phyloP scores from a whole-genome alignment of 164 flowering plant species.

The Echeveria elegans region DNA sequence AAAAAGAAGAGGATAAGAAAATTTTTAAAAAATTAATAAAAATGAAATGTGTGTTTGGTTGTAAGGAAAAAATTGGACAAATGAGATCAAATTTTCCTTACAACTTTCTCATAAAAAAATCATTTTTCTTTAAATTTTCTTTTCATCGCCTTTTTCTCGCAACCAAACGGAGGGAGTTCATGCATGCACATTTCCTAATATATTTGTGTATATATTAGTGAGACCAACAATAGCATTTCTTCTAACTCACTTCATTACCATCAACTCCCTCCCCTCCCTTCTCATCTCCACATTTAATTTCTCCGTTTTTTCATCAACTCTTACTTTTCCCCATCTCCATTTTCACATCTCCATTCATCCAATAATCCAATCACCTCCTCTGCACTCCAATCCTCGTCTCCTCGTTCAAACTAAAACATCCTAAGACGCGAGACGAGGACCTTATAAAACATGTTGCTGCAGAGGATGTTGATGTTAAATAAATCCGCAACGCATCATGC shows the following conservation, averaged over 20 bases:
- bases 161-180: too few relatives aligned
- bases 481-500: neutral
- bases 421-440: neutral
- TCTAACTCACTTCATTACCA: neutral
- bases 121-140: too few relatives aligned
- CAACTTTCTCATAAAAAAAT: too few relatives aligned
- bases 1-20: too few relatives aligned
- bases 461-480: neutral
- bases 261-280: neutral
- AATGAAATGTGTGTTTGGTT: too few relatives aligned
- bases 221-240: neutral
- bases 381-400: neutral
- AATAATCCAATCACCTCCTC: too few relatives aligned
- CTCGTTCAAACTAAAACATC: neutral
- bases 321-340: neutral
- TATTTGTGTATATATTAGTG: too few relatives aligned
- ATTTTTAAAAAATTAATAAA: too few relatives aligned
- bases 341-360: neutral
- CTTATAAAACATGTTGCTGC: neutral
- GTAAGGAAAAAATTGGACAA: too few relatives aligned
- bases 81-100: too few relatives aligned
- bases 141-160: too few relatives aligned
- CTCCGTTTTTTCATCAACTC: neutral
- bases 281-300: neutral
- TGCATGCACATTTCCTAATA: too few relatives aligned